Evolutionary conservation across 2,329 filamentous ascomycete genomes (phyloP).

Genomic region (Ascosphaera pollenicola): DNA sequence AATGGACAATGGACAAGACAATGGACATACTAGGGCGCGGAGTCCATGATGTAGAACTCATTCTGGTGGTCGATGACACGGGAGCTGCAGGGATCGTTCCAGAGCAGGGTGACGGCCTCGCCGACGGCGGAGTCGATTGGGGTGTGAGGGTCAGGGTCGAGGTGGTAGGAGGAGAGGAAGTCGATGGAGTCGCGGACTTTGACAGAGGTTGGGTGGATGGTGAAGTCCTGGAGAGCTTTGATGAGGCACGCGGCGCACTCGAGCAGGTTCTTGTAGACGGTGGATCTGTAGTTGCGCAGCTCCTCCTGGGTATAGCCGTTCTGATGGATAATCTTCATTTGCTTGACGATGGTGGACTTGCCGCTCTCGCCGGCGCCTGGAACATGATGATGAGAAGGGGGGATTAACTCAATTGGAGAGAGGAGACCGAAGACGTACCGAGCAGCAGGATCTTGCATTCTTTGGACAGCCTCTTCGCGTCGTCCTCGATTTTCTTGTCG

Average conservation of each 20-base stretch:
- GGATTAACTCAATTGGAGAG: background rate
- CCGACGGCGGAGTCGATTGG: conserved; percentile 63
- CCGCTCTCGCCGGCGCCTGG: conserved; percentile 92
- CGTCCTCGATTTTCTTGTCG: conserved; percentile 99
- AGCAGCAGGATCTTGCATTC: conserved; percentile 98
- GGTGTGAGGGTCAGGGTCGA: conserved; percentile 76
- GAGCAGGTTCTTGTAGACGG: conserved; percentile 93
- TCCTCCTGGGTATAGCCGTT: conserved; percentile 92
- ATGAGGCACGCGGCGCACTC: conserved; percentile 93
- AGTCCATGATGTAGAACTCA: conserved; percentile 99
- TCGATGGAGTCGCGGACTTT: conserved; percentile 53
- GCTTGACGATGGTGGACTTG: conserved; percentile 85
- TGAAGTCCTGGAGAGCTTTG: conserved; percentile 76
- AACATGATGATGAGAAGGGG: conserved; percentile 2
- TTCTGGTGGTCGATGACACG: conserved; percentile 80
- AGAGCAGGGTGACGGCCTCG: conserved; percentile 63
- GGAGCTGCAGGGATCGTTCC: conserved; percentile 69
- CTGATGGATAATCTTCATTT: conserved; percentile 99
- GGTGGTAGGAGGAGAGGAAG: conserved; percentile 66
- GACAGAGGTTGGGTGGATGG: conserved; percentile 52
- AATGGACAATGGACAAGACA: background rate
- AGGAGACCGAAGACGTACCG: conserved; percentile 38
- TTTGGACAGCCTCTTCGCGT: conserved; percentile 97
- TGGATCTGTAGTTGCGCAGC: conserved; percentile 47
- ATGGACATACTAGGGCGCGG: conserved; percentile 69